A percentile compares a stretch with the other conserved stretches of the same genome.
Conservation (phyloP, 2,329 filamentous ascomycete genomes). For the Sporothrix curviconia region DNA sequence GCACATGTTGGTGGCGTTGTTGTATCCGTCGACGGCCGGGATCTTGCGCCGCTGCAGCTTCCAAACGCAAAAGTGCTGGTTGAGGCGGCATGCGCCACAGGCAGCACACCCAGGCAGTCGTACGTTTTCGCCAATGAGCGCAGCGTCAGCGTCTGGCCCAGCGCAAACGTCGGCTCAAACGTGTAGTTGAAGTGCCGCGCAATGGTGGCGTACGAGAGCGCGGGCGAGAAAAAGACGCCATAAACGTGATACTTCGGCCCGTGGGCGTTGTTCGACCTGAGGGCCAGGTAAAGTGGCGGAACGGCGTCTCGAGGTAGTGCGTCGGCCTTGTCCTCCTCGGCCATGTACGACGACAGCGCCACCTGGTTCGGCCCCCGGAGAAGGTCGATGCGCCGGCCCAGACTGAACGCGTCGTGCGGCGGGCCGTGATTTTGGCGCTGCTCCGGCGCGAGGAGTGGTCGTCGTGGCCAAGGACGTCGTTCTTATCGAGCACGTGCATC, state of each 20-base stretch:
- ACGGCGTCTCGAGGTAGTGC: slow-evolving; percentile 85
- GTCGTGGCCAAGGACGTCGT: slow-evolving; percentile 76
- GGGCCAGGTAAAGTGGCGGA: slow-evolving; percentile 86
- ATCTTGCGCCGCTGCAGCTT: slow-evolving; percentile 87
- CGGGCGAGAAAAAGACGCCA: slow-evolving; percentile 83
- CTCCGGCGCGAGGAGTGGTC: slow-evolving; percentile 45
- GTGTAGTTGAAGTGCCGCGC: slow-evolving; percentile 80
- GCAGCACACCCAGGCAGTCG: slow-evolving; percentile 77
- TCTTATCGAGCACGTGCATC: slow-evolving; percentile 73
- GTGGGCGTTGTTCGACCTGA: slow-evolving; percentile 92
- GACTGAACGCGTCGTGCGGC: slow-evolving; percentile 78
- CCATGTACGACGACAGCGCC: slow-evolving; percentile 79
- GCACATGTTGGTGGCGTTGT: slow-evolving; percentile 92
- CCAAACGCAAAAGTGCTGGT: slow-evolving; percentile 90
- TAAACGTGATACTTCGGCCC: slow-evolving; percentile 90
- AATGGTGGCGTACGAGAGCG: slow-evolving; percentile 67
- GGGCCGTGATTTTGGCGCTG: slow-evolving; percentile 49
- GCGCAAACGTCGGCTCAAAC: slow-evolving; percentile 81
- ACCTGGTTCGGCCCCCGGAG: slow-evolving; percentile 66
- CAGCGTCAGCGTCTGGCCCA: slow-evolving; percentile 72
- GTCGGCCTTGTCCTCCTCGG: slow-evolving; percentile 74
- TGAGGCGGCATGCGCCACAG: slow-evolving; percentile 92
- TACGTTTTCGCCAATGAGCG: slow-evolving; percentile 68
- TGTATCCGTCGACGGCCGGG: slow-evolving; percentile 80
- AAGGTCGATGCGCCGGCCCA: slow-evolving; percentile 79